A percentile compares a stretch with the other conserved stretches of the same genome.
These are phyloP conservation scores for Aspergillus sp. DNA, from an alignment of 2,329 filamentous ascomycete genomes.

Conservation along the genomic window DNA sequence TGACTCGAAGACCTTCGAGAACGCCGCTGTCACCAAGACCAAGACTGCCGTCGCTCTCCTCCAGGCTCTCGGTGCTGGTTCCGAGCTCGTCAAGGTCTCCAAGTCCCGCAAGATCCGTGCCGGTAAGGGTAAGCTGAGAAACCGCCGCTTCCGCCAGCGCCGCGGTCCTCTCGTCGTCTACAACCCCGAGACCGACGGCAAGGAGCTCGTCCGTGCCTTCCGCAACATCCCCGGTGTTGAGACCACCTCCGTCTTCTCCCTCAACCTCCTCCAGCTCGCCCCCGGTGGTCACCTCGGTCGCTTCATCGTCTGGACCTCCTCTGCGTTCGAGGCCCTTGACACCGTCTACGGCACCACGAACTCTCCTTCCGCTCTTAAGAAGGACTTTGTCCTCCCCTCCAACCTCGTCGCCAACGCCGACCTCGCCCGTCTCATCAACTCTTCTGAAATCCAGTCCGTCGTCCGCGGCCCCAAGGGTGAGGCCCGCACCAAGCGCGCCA, in stretches of 20 bases:
- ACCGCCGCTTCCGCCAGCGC: constrained; percentile 94
- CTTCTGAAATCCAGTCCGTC: constrained; percentile 94
- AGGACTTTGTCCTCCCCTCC: constrained; percentile 95
- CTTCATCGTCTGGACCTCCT: constrained; percentile 98
- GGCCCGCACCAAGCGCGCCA: constrained; percentile 81
- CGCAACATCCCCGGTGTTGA: constrained; percentile 99
- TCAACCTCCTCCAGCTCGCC: constrained; percentile 99
- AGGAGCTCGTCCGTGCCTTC: constrained; percentile 90
- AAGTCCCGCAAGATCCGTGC: constrained; percentile 94
- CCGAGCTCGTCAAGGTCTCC: constrained; percentile 94
- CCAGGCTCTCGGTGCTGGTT: constrained; percentile 83
- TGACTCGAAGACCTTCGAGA: constrained; percentile 84
- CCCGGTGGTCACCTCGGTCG: constrained; percentile 98
- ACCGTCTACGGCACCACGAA: constrained; percentile 95
- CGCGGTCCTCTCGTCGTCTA: constrained; percentile 98
- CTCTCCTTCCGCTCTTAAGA: constrained; percentile 87
- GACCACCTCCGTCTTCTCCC: constrained; percentile 86
- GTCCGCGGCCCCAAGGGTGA: constrained; percentile 88
- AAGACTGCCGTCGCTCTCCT: constrained; percentile 82
- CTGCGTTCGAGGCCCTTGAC: constrained; percentile 94
- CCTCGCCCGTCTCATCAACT: constrained; percentile 98
- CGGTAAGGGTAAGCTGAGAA: constrained; percentile 98
- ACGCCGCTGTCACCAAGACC: constrained; percentile 80
- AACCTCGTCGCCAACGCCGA: constrained; percentile 93
- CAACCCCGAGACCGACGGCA: constrained; percentile 92